These are phyloP conservation scores for Astraeus odoratus DNA, from an alignment of 768 basidiomycete genomes.

Conservation along the genomic window DNA sequence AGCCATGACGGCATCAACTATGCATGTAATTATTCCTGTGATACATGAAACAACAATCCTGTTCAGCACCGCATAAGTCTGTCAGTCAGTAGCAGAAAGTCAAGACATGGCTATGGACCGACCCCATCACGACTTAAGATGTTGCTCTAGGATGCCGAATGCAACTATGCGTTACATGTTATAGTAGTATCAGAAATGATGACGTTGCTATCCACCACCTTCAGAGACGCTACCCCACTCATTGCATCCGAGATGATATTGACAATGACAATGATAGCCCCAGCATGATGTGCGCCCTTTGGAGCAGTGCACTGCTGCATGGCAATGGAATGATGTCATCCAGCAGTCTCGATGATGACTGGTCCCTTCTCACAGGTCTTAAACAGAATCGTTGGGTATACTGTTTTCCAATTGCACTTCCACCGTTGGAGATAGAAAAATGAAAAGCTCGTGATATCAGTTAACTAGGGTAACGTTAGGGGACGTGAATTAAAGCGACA, in stretches of 20 bases:
- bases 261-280: no score
- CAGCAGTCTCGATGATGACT: neutral
- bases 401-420: slow-evolving; percentile 5
- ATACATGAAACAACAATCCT: neutral
- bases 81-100: no score
- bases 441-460: slow-evolving; percentile 9
- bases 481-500: slow-evolving; percentile 23
- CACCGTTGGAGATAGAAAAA: slow-evolving; percentile 8
- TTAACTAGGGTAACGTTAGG: slow-evolving; percentile 24
- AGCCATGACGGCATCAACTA: slow-evolving; percentile 36
- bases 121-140: neutral
- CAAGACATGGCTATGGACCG: no score
- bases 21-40: slow-evolving; percentile 37
- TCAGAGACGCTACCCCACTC: neutral
- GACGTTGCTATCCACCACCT: no score
- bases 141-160: no score
- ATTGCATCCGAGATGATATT: neutral
- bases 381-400: neutral
- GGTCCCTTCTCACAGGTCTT: neutral
- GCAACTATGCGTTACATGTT: no score
- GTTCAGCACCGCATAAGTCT: no score
- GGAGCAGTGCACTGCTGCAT: neutral
- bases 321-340: neutral
- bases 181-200: no score
- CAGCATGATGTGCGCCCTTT: no score